Conservation (phyloP, 2,329 filamentous ascomycete species). For the Phyllosticta paracitricarpa region DNA sequence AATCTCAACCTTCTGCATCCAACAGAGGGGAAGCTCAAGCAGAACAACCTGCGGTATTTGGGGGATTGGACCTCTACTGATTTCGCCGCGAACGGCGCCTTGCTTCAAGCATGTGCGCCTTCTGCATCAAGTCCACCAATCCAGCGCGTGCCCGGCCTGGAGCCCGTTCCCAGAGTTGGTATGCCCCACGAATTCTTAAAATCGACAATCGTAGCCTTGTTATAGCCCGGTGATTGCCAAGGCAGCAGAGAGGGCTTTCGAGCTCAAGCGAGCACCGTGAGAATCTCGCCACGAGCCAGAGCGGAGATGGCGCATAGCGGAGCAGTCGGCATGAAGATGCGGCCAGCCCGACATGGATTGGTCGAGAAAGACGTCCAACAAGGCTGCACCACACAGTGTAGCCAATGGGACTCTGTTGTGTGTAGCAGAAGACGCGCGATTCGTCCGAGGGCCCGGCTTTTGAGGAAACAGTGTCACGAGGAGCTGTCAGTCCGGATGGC, state of each 20-base stretch:
- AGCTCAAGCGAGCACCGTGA: neutral
- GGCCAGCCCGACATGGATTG: neutral
- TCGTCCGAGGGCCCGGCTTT: neutral
- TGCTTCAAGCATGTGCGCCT: neutral
- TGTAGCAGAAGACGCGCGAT: neutral
- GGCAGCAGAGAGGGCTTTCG: neutral
- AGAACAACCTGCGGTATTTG: slow-evolving; percentile 5
- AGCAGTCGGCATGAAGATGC: neutral
- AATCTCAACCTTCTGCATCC: neutral
- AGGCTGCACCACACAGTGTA: neutral
- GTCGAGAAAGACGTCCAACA: neutral
- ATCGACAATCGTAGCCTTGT: neutral
- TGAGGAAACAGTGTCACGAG: neutral
- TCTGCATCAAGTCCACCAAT: neutral
- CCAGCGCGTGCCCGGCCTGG: neutral
- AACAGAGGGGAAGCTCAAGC: slow-evolving; percentile 1
- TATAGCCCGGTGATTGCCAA: neutral
- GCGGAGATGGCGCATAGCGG: neutral
- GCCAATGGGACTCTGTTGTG: neutral
- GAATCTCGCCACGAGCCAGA: neutral
- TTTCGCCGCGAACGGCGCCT: neutral
- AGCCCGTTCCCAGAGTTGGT: too few relatives aligned
- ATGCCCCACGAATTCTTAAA: neutral
- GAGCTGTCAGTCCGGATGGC: neutral
- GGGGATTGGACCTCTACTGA: slow-evolving; percentile 8